Conservation (phyloP, 75 land plant species). For the Cupressus sempervirens region DNA sequence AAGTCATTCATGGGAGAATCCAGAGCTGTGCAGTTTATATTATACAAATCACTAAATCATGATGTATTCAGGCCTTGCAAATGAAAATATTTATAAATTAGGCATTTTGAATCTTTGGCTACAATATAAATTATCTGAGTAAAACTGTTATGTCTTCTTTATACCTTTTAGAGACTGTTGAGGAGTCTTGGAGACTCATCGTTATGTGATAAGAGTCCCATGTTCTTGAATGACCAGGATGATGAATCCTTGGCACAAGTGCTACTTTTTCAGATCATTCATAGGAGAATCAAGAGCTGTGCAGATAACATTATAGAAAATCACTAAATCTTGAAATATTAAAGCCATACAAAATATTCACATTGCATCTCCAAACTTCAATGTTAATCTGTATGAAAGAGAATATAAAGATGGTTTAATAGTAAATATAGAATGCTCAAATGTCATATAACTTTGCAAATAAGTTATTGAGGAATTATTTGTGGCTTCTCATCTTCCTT, state of each 20-base stretch:
- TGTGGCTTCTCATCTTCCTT: background rate
- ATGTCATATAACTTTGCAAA: background rate
- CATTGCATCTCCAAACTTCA: background rate
- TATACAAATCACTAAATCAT: background rate
- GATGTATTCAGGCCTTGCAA: background rate
- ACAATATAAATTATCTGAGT: background rate
- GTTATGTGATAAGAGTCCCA: background rate
- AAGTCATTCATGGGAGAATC: background rate
- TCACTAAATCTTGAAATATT: background rate
- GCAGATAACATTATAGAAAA: background rate
- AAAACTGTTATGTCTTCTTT: too few relatives aligned
- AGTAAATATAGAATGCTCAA: too few relatives aligned
- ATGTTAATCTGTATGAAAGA: too few relatives aligned
- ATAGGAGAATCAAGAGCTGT: background rate
- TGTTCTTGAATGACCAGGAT: background rate
- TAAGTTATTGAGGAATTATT: background rate
- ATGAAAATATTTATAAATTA: background rate
- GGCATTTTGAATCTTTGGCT: background rate
- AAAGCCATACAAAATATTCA: background rate
- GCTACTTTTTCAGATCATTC: background rate
- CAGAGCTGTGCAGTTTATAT: background rate
- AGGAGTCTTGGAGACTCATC: too few relatives aligned
- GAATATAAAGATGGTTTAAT: too few relatives aligned
- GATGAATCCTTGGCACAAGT: background rate
- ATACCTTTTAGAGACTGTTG: too few relatives aligned